A percentile compares a stretch with the other conserved stretches of the same genome.
Conservation (phyloP, 1,284 basidiomycete genomes). For the Puccinia hordei region DNA sequence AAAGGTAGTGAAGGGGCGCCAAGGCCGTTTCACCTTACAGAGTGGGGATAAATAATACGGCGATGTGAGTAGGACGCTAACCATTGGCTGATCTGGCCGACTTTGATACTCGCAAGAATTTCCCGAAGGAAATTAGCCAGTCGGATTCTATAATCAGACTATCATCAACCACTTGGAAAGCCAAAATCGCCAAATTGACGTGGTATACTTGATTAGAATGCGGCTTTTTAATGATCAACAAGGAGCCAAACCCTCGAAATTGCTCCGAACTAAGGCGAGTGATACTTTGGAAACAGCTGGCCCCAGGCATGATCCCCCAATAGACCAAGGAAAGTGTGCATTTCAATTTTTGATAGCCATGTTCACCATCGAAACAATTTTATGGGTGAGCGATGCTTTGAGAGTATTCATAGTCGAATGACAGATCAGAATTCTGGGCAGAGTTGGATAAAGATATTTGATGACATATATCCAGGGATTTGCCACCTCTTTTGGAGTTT, state of each 20-base stretch:
- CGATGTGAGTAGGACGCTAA: neutral
- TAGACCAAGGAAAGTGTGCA: neutral
- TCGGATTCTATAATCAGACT: neutral
- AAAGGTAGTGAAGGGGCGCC: neutral
- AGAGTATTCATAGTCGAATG: neutral
- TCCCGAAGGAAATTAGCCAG: neutral
- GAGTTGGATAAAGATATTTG: neutral
- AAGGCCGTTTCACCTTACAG: neutral
- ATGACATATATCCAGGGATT: slow-evolving; percentile 16
- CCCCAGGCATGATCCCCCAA: neutral
- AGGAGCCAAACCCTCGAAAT: neutral
- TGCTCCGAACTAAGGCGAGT: neutral
- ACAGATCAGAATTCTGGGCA: neutral
- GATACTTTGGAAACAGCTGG: neutral
- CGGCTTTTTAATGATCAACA: neutral
- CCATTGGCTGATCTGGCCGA: neutral
- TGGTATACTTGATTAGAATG: neutral
- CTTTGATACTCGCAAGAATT: neutral
- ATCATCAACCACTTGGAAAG: neutral
- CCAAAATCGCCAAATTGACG: neutral
- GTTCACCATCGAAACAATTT: slow-evolving; percentile 12
- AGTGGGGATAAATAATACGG: neutral
- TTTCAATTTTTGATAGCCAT: slow-evolving; percentile 25
- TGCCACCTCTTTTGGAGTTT: slow-evolving; percentile 40
- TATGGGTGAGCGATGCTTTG: slow-evolving; percentile 1